Base-by-base conservation (phyloP, 2,329 filamentous ascomycete species). In the Sporothrix humicola region DNA sequence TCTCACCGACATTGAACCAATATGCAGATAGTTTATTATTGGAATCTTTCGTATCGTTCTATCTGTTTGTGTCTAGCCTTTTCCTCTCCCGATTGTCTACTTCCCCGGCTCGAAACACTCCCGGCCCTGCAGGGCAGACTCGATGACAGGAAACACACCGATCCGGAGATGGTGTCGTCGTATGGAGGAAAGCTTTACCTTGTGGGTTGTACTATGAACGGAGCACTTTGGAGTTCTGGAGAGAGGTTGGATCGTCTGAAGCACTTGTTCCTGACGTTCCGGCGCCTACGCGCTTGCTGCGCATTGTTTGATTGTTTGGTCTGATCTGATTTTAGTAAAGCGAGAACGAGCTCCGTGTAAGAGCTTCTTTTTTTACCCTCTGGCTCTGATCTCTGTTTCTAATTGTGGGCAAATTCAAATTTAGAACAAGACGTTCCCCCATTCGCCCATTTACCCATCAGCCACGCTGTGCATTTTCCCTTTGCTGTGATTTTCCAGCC, bases 381-480 rank as follows among this genome's bases (percentile, higher is more conserved):
- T 37, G 31, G 31, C 48, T 46, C 10, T 61, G 44, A 37, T 50
- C 48, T 46, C 10, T 61, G 44, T 50, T 50, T 37, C 52, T 46
- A 71, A 63, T 50, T 50, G 56, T 58, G 69, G 56, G 69, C 69
- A 52, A 26, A 52, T 61, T 58, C 68, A 70, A 70, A 70, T 58
- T 58, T 70, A 70, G 68, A 70, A 70, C 68, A 59, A 12, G 13
- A 37, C n/a, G 31, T 63, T 23, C n/a, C 59, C 37, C 37, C 3
- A 69, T 52, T 42, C 46, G 37, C 26, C 69, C 42, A 12, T 54
- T 59, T 48, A 8, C n/a, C 42, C n/a, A 26, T 54, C 54, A 59
- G 54, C 54, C 54, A 61, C 54, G 48, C 66, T 42, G 48, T 15
- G 31, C 31, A 37, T 37, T 46, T 17, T 48, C 12, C 63, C 58